Evolutionary conservation across 805 yeast species (phyloP).

Genomic region (Sungouiozyma intestinalis): DNA sequence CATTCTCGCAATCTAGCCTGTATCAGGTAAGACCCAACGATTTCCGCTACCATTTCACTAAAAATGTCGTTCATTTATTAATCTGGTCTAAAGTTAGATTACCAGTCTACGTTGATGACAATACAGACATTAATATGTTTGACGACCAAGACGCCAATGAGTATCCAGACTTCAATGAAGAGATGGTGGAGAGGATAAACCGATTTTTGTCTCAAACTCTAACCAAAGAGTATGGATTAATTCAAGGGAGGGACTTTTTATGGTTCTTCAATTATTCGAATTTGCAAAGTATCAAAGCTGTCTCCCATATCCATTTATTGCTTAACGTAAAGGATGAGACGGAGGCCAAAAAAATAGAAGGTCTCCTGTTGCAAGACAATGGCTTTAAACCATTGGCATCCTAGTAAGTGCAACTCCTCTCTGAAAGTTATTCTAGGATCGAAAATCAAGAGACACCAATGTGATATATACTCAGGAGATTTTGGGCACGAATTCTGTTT

Average conservation of each 20-base stretch:
- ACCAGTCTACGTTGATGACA: conserved; percentile 35
- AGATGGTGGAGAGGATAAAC: conserved; percentile 37
- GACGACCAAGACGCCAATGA: conserved; percentile 32
- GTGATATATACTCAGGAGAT: too few relatives aligned
- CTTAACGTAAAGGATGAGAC: conserved; percentile 24
- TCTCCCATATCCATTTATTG: conserved; percentile 64
- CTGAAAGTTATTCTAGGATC: too few relatives aligned
- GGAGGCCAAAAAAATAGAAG: conserved; percentile 1
- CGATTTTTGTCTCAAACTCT: conserved; percentile 40
- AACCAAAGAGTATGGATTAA: conserved; percentile 22
- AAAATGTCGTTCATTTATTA: conserved; percentile 44
- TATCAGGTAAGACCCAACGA: conserved; percentile 41
- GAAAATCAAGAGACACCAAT: too few relatives aligned
- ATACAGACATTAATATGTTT: conserved; percentile 34
- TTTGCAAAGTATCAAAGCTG: conserved; percentile 53
- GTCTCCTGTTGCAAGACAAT: conserved; percentile 4
- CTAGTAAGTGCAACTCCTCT: too few relatives aligned
- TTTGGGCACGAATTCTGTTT: too few relatives aligned
- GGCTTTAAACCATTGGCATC: conserved; percentile 3
- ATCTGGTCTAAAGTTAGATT: conserved; percentile 58
- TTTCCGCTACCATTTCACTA: conserved; percentile 56
- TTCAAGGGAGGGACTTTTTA: conserved; percentile 28
- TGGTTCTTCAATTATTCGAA: conserved; percentile 72
- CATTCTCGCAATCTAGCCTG: conserved; percentile 25
- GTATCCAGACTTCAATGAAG: conserved; percentile 26